Evolutionary conservation across 139 green algal species (phyloP).

Genomic region (Pseudopediastrum boryanum): DNA sequence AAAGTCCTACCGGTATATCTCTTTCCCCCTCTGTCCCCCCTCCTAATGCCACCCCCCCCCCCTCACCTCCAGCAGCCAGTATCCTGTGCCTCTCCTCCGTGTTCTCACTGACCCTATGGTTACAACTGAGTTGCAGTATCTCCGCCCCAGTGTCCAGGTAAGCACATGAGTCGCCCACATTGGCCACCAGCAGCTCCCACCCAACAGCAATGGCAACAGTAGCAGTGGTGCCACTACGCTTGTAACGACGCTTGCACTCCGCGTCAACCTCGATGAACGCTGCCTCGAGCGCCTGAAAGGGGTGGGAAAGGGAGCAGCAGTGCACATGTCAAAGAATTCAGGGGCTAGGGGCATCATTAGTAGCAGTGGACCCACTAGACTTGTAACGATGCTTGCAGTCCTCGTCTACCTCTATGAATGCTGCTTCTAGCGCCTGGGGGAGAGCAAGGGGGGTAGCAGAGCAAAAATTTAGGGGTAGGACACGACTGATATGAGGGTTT

Average conservation of each 20-base stretch:
- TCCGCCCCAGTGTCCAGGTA: constrained; percentile 83
- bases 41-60: too few species aligned
- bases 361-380: background rate
- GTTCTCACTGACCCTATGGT: constrained; percentile 77
- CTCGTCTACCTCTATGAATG: background rate
- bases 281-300: constrained; percentile 50
- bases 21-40: too few species aligned
- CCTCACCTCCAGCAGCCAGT: constrained; percentile 51
- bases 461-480: too few species aligned
- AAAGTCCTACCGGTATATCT: too few species aligned
- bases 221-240: constrained; percentile 73
- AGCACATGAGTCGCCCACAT: constrained; percentile 87
- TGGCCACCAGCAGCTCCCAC: constrained; percentile 84
- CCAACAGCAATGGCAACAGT: constrained; percentile 76
- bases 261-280: constrained; percentile 53
- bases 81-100: constrained; percentile 71
- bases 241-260: constrained; percentile 44
- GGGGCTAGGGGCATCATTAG: background rate
- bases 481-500: too few species aligned
- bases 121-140: constrained; percentile 71
- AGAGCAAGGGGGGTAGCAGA: too few species aligned
- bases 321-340: background rate
- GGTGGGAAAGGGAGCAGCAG: background rate
- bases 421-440: constrained; percentile 56
- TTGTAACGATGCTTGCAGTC: background rate